Evolutionary conservation across 495 filamentous ascomycete genomes (phyloP), one percentile per base, ranked within the genome.

Genomic region (Xylaria sp.): DNA sequence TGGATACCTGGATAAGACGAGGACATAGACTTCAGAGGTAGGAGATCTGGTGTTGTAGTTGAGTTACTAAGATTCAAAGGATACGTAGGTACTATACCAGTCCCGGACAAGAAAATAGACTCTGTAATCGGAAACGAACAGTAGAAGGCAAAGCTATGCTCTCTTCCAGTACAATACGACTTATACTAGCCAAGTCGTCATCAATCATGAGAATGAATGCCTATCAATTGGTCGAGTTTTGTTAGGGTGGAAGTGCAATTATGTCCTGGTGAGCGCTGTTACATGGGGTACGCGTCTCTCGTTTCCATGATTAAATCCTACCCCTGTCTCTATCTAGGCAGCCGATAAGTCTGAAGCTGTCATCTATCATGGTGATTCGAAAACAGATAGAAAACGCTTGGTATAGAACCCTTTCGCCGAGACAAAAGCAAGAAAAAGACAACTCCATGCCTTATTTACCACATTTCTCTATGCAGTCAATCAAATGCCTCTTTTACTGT

Each of bases 391-490:
- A 29, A 43, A 62, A 40, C 9, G 33, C 11, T 41, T 43, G 35
- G 37, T 43, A 44, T 55, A 67, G 14, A 67, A 48, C 31, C 50
- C 24, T 29, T 29, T 26, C 29, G 5, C 37, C 12, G 4, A 12
- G 11, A 41, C 21, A 61, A 41, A 61, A 41, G 17, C 19, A 68
- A 35, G 24, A 29, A n/a, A 46, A 61, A 12, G 52, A 69, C 5
- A 48, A 50, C 33, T 19, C 41, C 40, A 37, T 44, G 8, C 48
- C 53, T n/a, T 24, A n/a, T 61, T 50, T 35, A 44, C 57, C 41
- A 46, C 57, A 48, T 35, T 21, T 21, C 43, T 69, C 57, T 53
- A 53, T 48, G 59, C 68, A 43, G 46, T 44, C 40, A 61, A 53
- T 44, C 15, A 17, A 53, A 52, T 24, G n/a, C 26, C 31, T 70